Evolutionary conservation across 208 protist genomes (phyloP).

Genomic region (Leishmania gerbilli): DNA sequence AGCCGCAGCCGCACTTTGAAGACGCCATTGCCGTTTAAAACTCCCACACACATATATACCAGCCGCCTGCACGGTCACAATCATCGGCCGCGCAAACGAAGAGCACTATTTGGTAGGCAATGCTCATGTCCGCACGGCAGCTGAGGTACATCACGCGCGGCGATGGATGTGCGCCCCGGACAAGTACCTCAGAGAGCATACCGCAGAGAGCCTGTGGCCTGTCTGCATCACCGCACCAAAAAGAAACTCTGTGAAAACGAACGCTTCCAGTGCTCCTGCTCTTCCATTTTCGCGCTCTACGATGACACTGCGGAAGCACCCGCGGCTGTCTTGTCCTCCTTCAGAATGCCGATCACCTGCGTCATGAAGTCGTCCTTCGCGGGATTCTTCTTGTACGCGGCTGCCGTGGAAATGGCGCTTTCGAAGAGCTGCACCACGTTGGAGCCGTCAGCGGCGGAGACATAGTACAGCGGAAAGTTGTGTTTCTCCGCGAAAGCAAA

Average conservation of each 20-base stretch:
- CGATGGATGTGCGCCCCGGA: no score
- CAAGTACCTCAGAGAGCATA: neutral
- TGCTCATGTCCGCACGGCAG: neutral
- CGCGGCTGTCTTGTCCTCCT: conserved; percentile 33
- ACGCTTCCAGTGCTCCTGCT: neutral
- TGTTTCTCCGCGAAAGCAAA: conserved; percentile 95
- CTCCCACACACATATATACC: neutral
- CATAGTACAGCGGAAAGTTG: conserved; percentile 92
- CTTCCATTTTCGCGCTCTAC: neutral
- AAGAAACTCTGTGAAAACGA: neutral
- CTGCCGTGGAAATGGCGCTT: conserved; percentile 69
- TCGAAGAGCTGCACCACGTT: conserved; percentile 95
- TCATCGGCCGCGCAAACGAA: neutral
- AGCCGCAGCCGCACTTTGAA: neutral
- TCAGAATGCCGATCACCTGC: conserved; percentile 84
- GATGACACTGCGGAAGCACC: neutral
- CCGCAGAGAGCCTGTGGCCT: neutral
- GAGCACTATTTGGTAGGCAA: neutral
- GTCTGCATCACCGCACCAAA: neutral
- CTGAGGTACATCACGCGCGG: neutral
- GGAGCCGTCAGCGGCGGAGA: conserved; percentile 94
- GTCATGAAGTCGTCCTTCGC: conserved; percentile 86
- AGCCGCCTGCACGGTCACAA: neutral
- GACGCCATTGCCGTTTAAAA: neutral
- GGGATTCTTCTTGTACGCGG: conserved; percentile 89